These are phyloP conservation scores for Hypoxylon crocopeplum DNA, from an alignment of 495 filamentous ascomycete species.

Conservation along the genomic window DNA sequence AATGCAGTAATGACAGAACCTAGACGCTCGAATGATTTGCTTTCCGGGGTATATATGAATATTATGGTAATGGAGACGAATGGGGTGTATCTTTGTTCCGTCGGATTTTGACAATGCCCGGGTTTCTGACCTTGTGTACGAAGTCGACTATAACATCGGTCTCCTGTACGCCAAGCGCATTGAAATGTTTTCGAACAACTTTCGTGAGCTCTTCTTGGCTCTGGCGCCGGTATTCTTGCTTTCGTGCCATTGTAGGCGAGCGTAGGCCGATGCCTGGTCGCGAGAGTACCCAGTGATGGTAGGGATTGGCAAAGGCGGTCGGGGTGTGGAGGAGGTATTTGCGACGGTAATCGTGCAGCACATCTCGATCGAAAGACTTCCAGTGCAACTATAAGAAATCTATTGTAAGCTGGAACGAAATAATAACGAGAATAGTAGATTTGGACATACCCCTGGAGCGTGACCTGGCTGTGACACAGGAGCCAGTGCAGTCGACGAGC, in stretches of 20 bases:
- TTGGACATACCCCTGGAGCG: constrained; percentile 36
- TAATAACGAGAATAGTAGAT: not conserved
- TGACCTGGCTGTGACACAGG: constrained; percentile 29
- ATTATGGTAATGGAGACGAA: constrained; percentile 41
- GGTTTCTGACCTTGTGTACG: constrained; percentile 75
- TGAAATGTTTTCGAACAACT: constrained; percentile 88
- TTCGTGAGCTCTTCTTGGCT: constrained; percentile 81
- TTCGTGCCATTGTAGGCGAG: constrained; percentile 75
- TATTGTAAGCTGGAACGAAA: constrained; percentile 31
- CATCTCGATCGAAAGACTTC: constrained; percentile 71
- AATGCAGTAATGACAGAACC: constrained; percentile 17
- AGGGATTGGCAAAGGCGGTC: constrained; percentile 70
- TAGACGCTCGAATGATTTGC: constrained; percentile 25
- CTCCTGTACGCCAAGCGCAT: constrained; percentile 81
- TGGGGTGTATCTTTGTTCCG: constrained; percentile 39
- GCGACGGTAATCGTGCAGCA: constrained; percentile 82
- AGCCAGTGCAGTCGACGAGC: constrained; percentile 29
- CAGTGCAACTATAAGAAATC: constrained; percentile 68
- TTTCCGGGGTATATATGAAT: constrained; percentile 12
- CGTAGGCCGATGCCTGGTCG: constrained; percentile 72
- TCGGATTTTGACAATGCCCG: constrained; percentile 43
- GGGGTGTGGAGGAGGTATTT: constrained; percentile 76
- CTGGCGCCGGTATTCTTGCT: constrained; percentile 67
- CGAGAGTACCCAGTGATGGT: constrained; percentile 74
- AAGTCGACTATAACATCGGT: constrained; percentile 89